Conservation (phyloP, 495 filamentous ascomycete species). For the Cenococcum geophilum region DNA sequence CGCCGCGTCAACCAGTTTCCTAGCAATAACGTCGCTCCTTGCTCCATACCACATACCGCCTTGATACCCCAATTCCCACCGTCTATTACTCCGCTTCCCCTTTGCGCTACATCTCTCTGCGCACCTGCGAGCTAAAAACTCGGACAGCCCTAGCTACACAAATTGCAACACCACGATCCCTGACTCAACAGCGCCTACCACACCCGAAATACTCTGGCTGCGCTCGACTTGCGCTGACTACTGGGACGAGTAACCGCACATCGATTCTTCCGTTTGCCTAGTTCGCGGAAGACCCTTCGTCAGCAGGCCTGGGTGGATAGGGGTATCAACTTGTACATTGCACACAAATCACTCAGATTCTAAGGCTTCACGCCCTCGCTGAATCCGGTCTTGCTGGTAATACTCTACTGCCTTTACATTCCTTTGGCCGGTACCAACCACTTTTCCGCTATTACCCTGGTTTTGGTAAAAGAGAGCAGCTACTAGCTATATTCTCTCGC, state of each 20-base stretch:
- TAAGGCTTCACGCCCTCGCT: constrained; percentile 7
- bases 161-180: neutral
- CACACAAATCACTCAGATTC: neutral
- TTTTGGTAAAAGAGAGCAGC: constrained; percentile 32
- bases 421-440: constrained; percentile 33
- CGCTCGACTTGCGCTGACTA: neutral
- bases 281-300: constrained; percentile 1
- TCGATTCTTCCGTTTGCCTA: neutral
- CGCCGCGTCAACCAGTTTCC: constrained; percentile 13
- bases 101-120: constrained; percentile 4
- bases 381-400: constrained; percentile 30
- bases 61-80: constrained; percentile 2
- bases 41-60: constrained; percentile 6
- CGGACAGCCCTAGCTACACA: neutral
- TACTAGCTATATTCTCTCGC: constrained; percentile 23
- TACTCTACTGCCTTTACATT: constrained; percentile 27
- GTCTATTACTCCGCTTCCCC: constrained; percentile 7
- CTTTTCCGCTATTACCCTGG: constrained; percentile 28
- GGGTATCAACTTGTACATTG: neutral
- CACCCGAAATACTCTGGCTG: constrained; percentile 3
- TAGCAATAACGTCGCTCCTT: constrained; percentile 24
- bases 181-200: neutral
- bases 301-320: constrained; percentile 13
- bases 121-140: neutral
- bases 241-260: neutral